Conservation (phyloP, 2,329 filamentous ascomycete genomes). For the Curvularia eragrostidis region DNA sequence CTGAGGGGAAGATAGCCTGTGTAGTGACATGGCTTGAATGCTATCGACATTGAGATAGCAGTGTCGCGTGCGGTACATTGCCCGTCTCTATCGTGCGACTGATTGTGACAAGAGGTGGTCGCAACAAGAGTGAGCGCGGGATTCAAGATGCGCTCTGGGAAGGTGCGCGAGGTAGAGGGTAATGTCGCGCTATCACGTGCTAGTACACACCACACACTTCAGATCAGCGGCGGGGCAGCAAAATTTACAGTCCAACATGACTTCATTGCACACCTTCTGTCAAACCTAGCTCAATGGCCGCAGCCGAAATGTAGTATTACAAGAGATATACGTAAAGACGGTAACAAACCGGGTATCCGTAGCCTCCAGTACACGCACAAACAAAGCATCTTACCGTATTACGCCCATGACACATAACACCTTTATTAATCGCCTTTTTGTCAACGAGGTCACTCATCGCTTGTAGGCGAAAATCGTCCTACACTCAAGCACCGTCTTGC, state of each 20-base stretch:
- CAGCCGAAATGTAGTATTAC: conserved; percentile 7
- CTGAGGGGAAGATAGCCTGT: conserved; percentile 12
- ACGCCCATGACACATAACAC: background rate
- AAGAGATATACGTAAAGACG: conserved; percentile 5
- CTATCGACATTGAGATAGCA: background rate
- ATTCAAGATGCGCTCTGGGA: background rate
- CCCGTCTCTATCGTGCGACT: background rate
- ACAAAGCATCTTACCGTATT: background rate
- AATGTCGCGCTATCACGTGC: conserved; percentile 13
- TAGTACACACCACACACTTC: background rate
- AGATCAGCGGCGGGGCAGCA: background rate
- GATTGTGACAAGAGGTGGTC: background rate
- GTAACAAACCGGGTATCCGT: conserved; percentile 18
- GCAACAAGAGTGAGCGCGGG: background rate
- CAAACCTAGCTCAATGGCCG: background rate
- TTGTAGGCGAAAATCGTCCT: conserved; percentile 48
- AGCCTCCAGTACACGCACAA: conserved; percentile 8
- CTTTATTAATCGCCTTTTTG: conserved; percentile 2
- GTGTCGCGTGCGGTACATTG: background rate
- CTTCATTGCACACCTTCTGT: background rate
- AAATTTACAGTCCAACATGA: background rate
- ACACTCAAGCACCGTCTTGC: conserved; percentile 48
- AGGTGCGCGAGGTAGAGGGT: background rate
- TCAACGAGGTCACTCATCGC: conserved; percentile 9
- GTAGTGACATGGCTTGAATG: conserved; percentile 6